Conservation (phyloP, 1,284 basidiomycete genomes). For the Acaromyces ingoldii region DNA sequence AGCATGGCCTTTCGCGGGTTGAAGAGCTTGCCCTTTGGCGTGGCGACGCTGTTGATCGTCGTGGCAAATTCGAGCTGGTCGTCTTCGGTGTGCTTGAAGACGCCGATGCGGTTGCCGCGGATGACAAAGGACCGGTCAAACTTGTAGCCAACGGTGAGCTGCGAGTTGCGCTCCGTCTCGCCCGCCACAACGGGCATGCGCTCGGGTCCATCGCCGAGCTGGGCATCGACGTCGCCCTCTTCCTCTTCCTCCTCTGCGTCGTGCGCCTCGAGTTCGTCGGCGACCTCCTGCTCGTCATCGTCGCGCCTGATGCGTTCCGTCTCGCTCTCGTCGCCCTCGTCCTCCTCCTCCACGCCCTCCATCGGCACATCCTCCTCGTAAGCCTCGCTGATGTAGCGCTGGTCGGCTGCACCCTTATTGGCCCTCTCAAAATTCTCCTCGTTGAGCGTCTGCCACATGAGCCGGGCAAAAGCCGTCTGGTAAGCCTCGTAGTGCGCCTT, state of each 20-base stretch:
- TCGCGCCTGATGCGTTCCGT: constrained; percentile 61
- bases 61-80: constrained; percentile 78
- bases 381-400: constrained; percentile 60
- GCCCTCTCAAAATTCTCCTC: constrained; percentile 68
- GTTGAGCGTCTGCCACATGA: constrained; percentile 78
- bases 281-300: constrained; percentile 52
- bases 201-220: constrained; percentile 21
- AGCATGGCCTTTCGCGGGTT: constrained; percentile 87
- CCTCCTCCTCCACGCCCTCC: constrained; percentile 52
- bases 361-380: constrained; percentile 75
- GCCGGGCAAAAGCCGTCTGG: constrained; percentile 65
- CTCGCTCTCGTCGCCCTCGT: constrained; percentile 30
- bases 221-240: constrained; percentile 58
- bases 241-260: constrained; percentile 57
- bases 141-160: constrained; percentile 91
- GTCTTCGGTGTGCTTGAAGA: constrained; percentile 80
- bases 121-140: constrained; percentile 93
- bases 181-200: constrained; percentile 13
- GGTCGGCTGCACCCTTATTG: constrained; percentile 59
- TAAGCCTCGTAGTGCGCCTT: constrained; percentile 64
- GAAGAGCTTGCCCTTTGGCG: constrained; percentile 76
- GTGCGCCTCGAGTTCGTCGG: constrained; percentile 51
- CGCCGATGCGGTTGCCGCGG: constrained; percentile 90
- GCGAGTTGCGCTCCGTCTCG: constrained; percentile 62
- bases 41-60: constrained; percentile 78